Base-by-base conservation (phyloP, 2,329 filamentous ascomycete genomes). In the Nemania sp. region DNA sequence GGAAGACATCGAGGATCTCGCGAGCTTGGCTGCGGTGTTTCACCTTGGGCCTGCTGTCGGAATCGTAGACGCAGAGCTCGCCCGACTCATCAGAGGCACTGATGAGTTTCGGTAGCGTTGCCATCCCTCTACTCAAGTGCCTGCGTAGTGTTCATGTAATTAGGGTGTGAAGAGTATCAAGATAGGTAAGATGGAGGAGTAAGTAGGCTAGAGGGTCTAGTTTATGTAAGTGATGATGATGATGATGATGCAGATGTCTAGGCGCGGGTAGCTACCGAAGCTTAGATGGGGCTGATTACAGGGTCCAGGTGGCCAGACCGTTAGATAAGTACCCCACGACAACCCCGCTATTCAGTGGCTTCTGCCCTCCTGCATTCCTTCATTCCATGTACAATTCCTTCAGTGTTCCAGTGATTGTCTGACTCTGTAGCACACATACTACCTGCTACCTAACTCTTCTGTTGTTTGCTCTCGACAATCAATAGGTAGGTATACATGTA, bases 1-100 rank as follows among this genome's bases (percentile, higher is more conserved):
- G 85, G 77, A 97, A 97, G 29, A 94, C 87, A 72, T 93, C 90
- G 49, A 94, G 77, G 8, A 84, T 64, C 18, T 78, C 77, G 68
- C 83, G 83, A 69, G 67, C 69, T 53, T 72, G 70, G 66, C 68
- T 67, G 55, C 72, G 70, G 2, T 52, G 62, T 18, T 72, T 73
- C 56, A 72, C 65, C 67, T 70, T 71, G n/a, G 71, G 71, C 77
- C 80, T 76, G 78, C 88, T 70, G 82, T 86, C 68, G 0, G 82
- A 71, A 75, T 89, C 82, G 78, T 95, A 95, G 0, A 61, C n/a
- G 60, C 73, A 75, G 38, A 75, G 51, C 18, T 72, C 64, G 38
- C 74, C 74, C 10, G 76, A 77, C 56, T 75, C 76, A 52, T 77
- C 73, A 27, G 67, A 56, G 13, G 72, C 76, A 53, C 70, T 66